A percentile compares a stretch with the other conserved stretches of the same genome.
Evolutionary conservation across 148 eudicot genomes (phyloP).

Genomic region (Suaeda aralocaspica): DNA sequence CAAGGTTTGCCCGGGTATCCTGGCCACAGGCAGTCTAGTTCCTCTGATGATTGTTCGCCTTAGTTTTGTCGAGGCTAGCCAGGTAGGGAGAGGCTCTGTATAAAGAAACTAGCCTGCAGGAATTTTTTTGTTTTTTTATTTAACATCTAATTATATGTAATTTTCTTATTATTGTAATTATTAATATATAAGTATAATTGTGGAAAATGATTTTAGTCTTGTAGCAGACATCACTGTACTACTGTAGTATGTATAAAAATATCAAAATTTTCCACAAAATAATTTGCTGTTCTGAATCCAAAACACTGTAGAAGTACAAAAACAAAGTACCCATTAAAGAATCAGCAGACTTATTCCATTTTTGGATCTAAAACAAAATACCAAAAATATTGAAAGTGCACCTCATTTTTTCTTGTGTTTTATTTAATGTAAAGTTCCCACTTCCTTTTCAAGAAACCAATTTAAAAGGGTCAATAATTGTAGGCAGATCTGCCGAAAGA

Average conservation of each 20-base stretch:
- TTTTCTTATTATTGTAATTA: slow-evolving; percentile 32
- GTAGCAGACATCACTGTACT: neutral
- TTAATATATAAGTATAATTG: slow-evolving; percentile 38
- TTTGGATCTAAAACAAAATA: neutral
- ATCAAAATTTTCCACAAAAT: neutral
- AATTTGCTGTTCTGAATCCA: neutral
- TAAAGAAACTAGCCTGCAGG: slow-evolving; percentile 31
- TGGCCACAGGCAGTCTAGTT: slow-evolving; percentile 40
- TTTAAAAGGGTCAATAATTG: slow-evolving; percentile 17
- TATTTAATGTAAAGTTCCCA: slow-evolving; percentile 11
- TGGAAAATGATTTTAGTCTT: slow-evolving; percentile 27
- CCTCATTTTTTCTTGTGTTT: neutral
- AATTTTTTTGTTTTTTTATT: slow-evolving; percentile 18
- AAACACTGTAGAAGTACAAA: neutral
- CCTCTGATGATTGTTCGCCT: slow-evolving; percentile 53
- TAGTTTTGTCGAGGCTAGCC: slow-evolving; percentile 28
- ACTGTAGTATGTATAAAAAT: too few relatives aligned
- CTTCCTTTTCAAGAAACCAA: slow-evolving; percentile 17
- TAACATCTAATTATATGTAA: slow-evolving; percentile 22
- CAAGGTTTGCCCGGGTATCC: slow-evolving; percentile 46
- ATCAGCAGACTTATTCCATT: neutral
- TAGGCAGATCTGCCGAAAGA: neutral
- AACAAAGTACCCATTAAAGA: neutral
- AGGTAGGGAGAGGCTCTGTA: slow-evolving; percentile 30
- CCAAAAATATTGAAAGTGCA: neutral